Conservation (phyloP, 208 protist species). For the Porcisia deanei region DNA sequence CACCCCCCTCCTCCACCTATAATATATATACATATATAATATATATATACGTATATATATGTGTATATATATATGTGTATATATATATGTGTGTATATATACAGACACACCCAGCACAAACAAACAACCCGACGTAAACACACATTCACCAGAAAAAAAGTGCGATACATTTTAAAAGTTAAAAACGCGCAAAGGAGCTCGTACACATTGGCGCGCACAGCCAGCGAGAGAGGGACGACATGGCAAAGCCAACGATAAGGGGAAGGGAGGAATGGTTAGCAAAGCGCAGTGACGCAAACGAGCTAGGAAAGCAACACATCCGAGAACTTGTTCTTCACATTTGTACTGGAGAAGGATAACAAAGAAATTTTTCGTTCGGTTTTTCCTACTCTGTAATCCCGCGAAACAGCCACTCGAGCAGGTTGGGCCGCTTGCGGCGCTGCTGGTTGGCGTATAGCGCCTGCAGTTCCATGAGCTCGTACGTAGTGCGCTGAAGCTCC, state of each 20-base stretch:
- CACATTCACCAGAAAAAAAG: too few species aligned
- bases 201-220: neutral
- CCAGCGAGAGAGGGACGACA: neutral
- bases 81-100: too few species aligned
- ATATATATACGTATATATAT: too few species aligned
- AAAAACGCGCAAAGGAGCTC: too few species aligned
- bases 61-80: too few species aligned
- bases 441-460: constrained; percentile 46
- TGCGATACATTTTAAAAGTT: too few species aligned
- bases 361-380: neutral
- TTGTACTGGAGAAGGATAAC: too few species aligned
- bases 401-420: constrained; percentile 42
- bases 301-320: neutral
- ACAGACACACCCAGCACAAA: neutral
- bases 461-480: constrained; percentile 70
- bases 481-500: constrained; percentile 49
- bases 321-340: neutral
- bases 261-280: neutral
- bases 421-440: constrained; percentile 29
- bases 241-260: neutral
- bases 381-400: constrained; percentile 22
- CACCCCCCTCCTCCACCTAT: too few species aligned
- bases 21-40: too few species aligned
- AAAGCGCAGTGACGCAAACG: neutral
- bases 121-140: too few species aligned